phyloP scores from a whole-genome alignment of 805 yeast genomes.

The Tetrapisispora fleetii region DNA sequence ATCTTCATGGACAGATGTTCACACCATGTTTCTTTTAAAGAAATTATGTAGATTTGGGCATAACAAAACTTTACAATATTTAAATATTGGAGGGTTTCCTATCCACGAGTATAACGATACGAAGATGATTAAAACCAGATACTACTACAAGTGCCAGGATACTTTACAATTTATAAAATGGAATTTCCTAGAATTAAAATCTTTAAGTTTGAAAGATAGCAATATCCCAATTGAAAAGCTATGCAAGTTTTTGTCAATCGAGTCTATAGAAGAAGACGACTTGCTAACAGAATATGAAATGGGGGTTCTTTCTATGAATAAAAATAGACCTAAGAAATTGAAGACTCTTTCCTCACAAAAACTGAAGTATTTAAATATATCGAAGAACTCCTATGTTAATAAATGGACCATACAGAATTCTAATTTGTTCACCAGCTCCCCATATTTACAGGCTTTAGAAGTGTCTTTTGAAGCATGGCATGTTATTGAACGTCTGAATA shows the following conservation, averaged over 20 bases:
- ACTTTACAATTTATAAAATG: conserved; percentile 32
- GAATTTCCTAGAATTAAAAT: conserved; percentile 31
- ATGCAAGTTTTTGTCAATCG: conserved; percentile 27
- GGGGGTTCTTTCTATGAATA: background rate
- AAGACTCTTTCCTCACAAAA: conserved; percentile 14
- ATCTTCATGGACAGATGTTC: conserved; percentile 46
- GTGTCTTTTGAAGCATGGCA: conserved; percentile 43
- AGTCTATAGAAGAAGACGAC: background rate
- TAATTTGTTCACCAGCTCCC: conserved; percentile 36
- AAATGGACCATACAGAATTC: conserved; percentile 50
- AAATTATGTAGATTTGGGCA: conserved; percentile 32
- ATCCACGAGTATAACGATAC: conserved; percentile 30
- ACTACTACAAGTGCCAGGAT: conserved; percentile 24
- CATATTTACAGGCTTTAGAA: conserved; percentile 54
- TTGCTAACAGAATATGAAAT: background rate
- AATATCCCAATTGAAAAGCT: conserved; percentile 28
- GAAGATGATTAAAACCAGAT: conserved; percentile 15
- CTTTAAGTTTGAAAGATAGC: conserved; percentile 30
- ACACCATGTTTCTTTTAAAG: conserved; percentile 36
- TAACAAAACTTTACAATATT: conserved; percentile 30
- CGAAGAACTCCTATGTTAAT: conserved; percentile 50
- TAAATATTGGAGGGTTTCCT: conserved; percentile 61
- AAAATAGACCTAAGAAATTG: background rate
- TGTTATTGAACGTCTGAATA: conserved; percentile 23
- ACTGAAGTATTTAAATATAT: conserved; percentile 53